Conservation (phyloP, 495 filamentous ascomycete species). For the Schizothecium vesticola region DNA sequence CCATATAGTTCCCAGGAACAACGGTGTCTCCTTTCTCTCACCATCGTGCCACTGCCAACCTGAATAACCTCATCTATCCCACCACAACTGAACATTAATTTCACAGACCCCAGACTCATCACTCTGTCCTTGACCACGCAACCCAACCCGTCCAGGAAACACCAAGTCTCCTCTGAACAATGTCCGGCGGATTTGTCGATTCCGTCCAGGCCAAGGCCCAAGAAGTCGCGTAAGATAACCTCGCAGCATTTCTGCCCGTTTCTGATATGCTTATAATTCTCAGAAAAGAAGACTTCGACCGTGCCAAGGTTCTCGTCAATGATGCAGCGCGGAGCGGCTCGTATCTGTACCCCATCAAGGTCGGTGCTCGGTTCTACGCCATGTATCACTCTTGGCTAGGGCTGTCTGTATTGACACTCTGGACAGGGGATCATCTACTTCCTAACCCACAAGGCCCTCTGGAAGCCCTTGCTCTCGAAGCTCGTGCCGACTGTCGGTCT, state of each 20-base stretch:
- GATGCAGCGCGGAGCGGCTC: slow-evolving; percentile 66
- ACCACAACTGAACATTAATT: neutral
- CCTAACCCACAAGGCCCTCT: slow-evolving; percentile 54
- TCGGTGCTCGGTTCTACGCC: slow-evolving; percentile 24
- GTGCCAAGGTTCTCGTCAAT: slow-evolving; percentile 47
- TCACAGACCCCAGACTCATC: neutral
- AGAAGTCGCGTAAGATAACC: slow-evolving; percentile 43
- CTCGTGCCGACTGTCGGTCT: slow-evolving; percentile 65
- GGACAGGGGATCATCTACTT: slow-evolving; percentile 75
- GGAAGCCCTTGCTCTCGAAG: slow-evolving; percentile 64
- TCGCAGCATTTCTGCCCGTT: neutral
- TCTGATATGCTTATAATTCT: neutral
- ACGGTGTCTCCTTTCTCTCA: neutral
- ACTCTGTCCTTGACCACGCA: neutral
- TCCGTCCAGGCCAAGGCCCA: slow-evolving; percentile 41
- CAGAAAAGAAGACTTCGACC: slow-evolving; percentile 53
- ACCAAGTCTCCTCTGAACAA: neutral
- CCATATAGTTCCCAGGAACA: neutral
- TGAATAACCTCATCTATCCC: neutral
- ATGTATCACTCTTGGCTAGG: neutral
- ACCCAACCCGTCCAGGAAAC: neutral
- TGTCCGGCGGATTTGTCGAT: slow-evolving; percentile 25
- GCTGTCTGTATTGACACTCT: slow-evolving; percentile 7
- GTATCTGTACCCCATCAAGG: slow-evolving; percentile 85
- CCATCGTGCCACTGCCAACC: neutral